Evolutionary conservation across 352 stramenopile species (phyloP).

Genomic region (Pythium dissimile): DNA sequence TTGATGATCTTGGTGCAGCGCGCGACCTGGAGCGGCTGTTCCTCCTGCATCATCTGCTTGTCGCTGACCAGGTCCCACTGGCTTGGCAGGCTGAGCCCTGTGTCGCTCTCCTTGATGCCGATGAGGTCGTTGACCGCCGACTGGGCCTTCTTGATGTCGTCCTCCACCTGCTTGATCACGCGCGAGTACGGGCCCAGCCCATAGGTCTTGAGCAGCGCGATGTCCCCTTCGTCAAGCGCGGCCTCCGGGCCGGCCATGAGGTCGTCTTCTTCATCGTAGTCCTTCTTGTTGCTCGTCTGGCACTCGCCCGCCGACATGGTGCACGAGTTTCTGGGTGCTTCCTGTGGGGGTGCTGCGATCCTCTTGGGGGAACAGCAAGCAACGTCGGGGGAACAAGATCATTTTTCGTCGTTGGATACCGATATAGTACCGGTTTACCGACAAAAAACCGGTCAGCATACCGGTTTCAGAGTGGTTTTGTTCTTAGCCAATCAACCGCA

Average conservation of each 20-base stretch:
- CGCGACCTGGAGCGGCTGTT: constrained; percentile 96
- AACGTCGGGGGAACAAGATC: too few species aligned
- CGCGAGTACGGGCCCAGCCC: constrained; percentile 96
- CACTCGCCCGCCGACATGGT: constrained; percentile 81
- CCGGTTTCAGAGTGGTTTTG: too few species aligned
- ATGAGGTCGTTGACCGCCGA: constrained; percentile 90
- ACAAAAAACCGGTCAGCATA: neutral
- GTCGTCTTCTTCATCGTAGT: constrained; percentile 95
- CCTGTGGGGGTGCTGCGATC: too few species aligned
- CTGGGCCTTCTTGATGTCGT: constrained; percentile 98
- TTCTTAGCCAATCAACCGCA: too few species aligned
- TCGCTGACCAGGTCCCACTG: constrained; percentile 99
- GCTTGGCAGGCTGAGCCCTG: constrained; percentile 95
- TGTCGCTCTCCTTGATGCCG: constrained; percentile 99
- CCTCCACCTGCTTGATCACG: constrained; percentile 96
- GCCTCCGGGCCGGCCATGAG: constrained; percentile 72
- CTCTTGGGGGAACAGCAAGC: too few species aligned
- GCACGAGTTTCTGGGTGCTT: too few species aligned
- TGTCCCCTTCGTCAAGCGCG: constrained; percentile 94
- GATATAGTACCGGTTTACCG: neutral
- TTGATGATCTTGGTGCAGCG: constrained; percentile 96
- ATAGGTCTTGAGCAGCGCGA: constrained; percentile 99
- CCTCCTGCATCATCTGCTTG: constrained; percentile 99
- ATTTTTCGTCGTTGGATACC: neutral
- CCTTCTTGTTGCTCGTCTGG: constrained; percentile 94